These are phyloP conservation scores for Rhizopogon sp. DNA, from an alignment of 768 basidiomycete genomes.

Conservation along the genomic window DNA sequence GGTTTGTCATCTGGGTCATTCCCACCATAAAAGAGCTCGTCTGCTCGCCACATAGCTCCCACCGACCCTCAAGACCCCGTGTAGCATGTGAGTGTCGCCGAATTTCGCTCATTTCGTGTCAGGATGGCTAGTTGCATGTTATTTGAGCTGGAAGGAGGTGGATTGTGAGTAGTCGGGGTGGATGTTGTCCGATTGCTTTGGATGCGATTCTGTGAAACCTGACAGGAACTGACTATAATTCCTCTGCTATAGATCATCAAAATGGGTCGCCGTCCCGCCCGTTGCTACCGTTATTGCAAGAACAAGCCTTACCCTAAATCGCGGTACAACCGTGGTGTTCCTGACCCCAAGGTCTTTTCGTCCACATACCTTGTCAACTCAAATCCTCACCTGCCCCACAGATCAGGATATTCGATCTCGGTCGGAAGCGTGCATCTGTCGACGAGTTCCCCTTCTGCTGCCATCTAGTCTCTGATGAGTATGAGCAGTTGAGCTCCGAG, in stretches of 20 bases:
- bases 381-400: constrained; percentile 23
- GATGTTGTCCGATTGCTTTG: neutral
- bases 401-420: constrained; percentile 97
- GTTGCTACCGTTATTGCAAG: constrained; percentile 99
- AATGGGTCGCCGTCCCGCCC: constrained; percentile 98
- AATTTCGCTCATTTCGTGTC: too few species aligned
- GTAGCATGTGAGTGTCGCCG: too few species aligned
- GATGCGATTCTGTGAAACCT: neutral
- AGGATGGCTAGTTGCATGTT: constrained; percentile 1
- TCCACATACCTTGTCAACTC: neutral
- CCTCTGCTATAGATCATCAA: constrained; percentile 15
- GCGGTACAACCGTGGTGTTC: constrained; percentile 97
- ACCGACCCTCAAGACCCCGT: too few species aligned
- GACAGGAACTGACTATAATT: neutral
- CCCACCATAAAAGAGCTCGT: too few species aligned
- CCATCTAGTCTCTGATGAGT: constrained; percentile 96
- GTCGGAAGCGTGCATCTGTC: constrained; percentile 92
- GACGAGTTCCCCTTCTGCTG: constrained; percentile 98
- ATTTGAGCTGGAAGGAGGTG: neutral
- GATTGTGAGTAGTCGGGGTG: neutral
- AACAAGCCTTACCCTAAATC: constrained; percentile 98
- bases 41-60: too few species aligned
- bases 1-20: too few species aligned
- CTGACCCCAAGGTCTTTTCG: constrained; percentile 78
- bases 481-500: constrained; percentile 93